Evolutionary conservation across 1,284 basidiomycete genomes (phyloP), one percentile per base, ranked within the genome.

Genomic region (Ustilago loliicola): DNA sequence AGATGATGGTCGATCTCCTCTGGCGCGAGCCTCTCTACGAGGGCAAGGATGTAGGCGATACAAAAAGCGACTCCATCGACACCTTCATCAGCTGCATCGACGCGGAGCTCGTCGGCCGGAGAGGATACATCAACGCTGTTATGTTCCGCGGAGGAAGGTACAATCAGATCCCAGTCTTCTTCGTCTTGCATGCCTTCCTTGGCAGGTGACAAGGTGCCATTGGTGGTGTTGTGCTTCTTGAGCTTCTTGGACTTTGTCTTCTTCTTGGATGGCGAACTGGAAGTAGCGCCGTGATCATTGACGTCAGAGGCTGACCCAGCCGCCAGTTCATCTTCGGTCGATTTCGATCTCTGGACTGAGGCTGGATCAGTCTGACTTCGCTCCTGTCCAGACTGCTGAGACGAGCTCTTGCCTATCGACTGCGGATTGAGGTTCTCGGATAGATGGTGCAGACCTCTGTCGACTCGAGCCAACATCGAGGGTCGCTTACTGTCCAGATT

Each of bases 41-140:
- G 60, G 6, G 84, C 85, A 48, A 86, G 79, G 23, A 86, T 81
- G 72, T 85, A 85, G 2, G 85, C 84, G 25, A 85, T 83, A 38
- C 80, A 82, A 47, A 84, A 86, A 1, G 84, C 84, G 10, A 86
- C 69, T 21, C 83, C 80, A 47, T 86, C 84, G 6, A 84, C 81
- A 1, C 77, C 68, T 36, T 80, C 75, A 19, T 82, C 80, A 8
- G 66, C 40, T 11, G 66, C 76, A 53, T 82, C 63, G 32, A 86
- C 84, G 11, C 77, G 73, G 36, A 80, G 70, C 48, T 83, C 83
- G n/a, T 72, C 73, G 40, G 32, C 59, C 11, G 29, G n/a, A 15
- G 50, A 53, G 23, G 30, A 40, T 1, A 38, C 42, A 17, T 52
- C 27, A 6, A n/a, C 21, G 25, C 47, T 45, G 15, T 65, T 30